Evolutionary conservation across 176 grass and related monocot species (phyloP).

Genomic region (Eragrostis nindensis): DNA sequence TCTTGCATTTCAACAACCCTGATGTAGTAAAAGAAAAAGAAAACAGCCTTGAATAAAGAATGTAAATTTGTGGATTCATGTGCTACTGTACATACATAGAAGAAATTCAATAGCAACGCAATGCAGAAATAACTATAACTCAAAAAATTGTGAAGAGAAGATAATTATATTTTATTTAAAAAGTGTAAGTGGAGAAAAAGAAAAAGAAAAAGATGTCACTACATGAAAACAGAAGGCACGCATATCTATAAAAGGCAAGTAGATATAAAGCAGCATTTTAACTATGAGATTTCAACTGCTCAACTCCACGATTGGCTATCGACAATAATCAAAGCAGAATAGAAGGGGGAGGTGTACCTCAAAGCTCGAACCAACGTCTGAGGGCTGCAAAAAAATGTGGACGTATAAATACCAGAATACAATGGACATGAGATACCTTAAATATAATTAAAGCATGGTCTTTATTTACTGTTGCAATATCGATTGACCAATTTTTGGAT

Average conservation of each 20-base stretch:
- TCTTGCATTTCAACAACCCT: conserved; percentile 99
- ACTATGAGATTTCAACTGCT: conserved; percentile 17
- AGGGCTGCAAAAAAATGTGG: conserved; percentile 67
- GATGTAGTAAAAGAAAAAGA: conserved; percentile 10
- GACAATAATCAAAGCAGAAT: conserved; percentile 34
- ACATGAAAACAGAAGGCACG: background rate
- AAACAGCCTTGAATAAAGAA: conserved; percentile 47
- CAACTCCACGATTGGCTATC: conserved; percentile 15
- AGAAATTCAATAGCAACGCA: conserved; percentile 33
- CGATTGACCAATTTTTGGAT: conserved; percentile 3
- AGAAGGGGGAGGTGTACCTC: conserved; percentile 65
- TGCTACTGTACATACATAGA: conserved; percentile 21
- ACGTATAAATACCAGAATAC: conserved; percentile 41
- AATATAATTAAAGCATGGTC: conserved; percentile 38
- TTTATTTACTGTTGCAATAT: conserved; percentile 29
- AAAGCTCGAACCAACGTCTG: conserved; percentile 94
- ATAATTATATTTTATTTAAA: conserved; percentile 7
- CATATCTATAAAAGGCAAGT: background rate
- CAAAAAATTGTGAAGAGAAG: background rate
- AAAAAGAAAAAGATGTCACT: background rate
- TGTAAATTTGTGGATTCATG: conserved; percentile 35
- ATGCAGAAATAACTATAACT: conserved; percentile 15
- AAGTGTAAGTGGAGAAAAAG: conserved; percentile 6
- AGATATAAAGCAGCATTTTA: background rate
- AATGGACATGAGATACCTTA: conserved; percentile 24